A percentile compares a stretch with the other conserved stretches of the same genome.
These are phyloP conservation scores for Pythium scleroteichum DNA, from an alignment of 352 stramenopile species.

Conservation along the genomic window DNA sequence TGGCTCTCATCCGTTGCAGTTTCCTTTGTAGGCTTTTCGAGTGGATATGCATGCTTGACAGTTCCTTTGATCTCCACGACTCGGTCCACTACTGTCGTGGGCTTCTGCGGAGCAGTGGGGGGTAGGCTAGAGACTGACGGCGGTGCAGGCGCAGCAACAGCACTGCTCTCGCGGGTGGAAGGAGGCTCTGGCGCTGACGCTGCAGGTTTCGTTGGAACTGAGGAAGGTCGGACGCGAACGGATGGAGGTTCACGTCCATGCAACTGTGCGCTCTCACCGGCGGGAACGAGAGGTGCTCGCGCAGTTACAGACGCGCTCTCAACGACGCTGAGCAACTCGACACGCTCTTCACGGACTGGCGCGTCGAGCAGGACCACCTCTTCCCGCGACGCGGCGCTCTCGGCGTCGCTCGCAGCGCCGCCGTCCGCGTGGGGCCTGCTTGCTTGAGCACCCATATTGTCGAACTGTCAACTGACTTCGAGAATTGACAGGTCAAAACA, in stretches of 20 bases:
- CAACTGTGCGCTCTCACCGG: no score
- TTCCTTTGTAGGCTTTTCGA: slow-evolving; percentile 35
- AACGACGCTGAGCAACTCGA: background rate
- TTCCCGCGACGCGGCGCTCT: slow-evolving; percentile 6
- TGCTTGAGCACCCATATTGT: slow-evolving; percentile 20
- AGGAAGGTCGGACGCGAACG: no score
- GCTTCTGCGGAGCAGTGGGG: slow-evolving; percentile 7
- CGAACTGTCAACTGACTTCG: background rate
- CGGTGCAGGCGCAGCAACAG: background rate
- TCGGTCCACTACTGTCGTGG: slow-evolving; percentile 23
- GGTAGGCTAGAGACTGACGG: background rate
- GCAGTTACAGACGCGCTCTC: background rate
- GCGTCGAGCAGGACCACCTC: background rate
- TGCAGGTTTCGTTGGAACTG: no score
- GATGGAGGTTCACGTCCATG: no score
- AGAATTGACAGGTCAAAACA: no score
- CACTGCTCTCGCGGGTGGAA: background rate
- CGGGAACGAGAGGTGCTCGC: background rate
- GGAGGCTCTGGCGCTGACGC: no score
- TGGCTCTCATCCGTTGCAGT: background rate
- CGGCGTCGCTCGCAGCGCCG: slow-evolving; percentile 8
- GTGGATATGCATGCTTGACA: slow-evolving; percentile 62
- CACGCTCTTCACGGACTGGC: background rate
- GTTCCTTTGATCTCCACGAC: slow-evolving; percentile 31
- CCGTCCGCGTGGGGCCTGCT: slow-evolving; percentile 12